Percentiles rank a stretch among this genome's conserved stretches.
Evolutionary conservation across 768 basidiomycete genomes (phyloP).

Genomic region (Tricholoma saponaceum): DNA sequence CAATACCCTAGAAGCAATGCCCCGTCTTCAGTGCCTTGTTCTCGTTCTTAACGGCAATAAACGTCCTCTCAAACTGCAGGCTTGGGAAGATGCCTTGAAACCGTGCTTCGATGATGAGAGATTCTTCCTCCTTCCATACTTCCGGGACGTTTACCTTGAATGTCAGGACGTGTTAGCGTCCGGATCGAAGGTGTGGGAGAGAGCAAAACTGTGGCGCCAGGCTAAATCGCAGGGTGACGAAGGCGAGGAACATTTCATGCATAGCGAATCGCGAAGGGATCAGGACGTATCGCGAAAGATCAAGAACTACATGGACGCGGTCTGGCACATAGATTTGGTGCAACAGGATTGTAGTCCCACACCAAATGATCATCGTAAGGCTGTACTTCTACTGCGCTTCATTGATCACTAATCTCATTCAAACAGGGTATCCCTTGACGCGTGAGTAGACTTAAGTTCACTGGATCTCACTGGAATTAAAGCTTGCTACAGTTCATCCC

Average conservation of each 20-base stretch:
- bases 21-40: constrained; percentile 5
- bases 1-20: neutral
- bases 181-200: constrained; percentile 6
- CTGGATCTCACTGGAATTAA: neutral
- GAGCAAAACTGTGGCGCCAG: constrained; percentile 12
- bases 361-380: constrained; percentile 6
- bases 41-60: constrained; percentile 4
- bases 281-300: neutral
- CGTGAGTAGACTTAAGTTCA: constrained; percentile 3
- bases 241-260: neutral
- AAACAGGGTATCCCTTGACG: constrained; percentile 2
- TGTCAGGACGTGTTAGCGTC: constrained; percentile 8
- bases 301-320: constrained; percentile 7
- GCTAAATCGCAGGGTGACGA: neutral
- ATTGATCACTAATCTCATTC: neutral
- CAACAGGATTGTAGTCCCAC: constrained; percentile 16
- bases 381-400: neutral
- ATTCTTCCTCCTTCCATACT: constrained; percentile 9
- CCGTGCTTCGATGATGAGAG: constrained; percentile 2
- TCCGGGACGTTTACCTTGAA: constrained; percentile 7
- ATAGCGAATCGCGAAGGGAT: neutral
- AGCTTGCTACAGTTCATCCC: neutral
- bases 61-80: neutral
- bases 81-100: constrained; percentile 1
- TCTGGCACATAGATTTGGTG: constrained; percentile 25